Percentiles rank a stretch among this genome's conserved stretches.
Evolutionary conservation across 768 basidiomycete genomes (phyloP).

Genomic region (Tephrocybe rancida): DNA sequence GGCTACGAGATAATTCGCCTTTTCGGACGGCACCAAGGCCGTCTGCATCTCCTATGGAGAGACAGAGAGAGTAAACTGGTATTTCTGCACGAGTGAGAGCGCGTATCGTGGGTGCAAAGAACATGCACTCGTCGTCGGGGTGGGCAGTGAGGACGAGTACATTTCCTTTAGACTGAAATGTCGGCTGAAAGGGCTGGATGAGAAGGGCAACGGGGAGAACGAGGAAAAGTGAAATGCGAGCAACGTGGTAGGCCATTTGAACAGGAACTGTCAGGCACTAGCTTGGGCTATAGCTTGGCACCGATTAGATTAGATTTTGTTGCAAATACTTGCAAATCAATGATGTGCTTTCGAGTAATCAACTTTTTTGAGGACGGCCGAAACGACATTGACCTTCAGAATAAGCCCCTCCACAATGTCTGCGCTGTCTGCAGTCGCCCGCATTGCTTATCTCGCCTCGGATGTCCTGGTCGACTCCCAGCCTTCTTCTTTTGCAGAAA

Average conservation of each 20-base stretch:
- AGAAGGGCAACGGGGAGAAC: constrained; percentile 33
- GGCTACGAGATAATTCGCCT: constrained; percentile 62
- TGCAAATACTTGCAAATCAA: constrained; percentile 39
- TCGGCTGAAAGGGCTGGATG: constrained; percentile 29
- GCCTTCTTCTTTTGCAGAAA: constrained; percentile 47
- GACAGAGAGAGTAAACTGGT: constrained; percentile 56
- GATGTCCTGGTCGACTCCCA: constrained; percentile 65
- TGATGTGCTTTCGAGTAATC: constrained; percentile 42
- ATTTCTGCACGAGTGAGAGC: constrained; percentile 37
- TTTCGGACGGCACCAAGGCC: constrained; percentile 66
- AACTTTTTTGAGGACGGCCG: background rate
- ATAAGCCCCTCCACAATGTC: constrained; percentile 21
- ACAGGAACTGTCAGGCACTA: background rate
- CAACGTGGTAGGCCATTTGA: constrained; percentile 6
- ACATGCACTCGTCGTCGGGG: constrained; percentile 94
- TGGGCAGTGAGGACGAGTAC: constrained; percentile 86
- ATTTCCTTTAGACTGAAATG: constrained; percentile 13
- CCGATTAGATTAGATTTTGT: constrained; percentile 11
- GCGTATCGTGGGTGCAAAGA: constrained; percentile 86
- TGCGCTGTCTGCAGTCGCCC: constrained; percentile 50
- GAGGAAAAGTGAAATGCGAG: constrained; percentile 29
- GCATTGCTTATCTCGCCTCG: constrained; percentile 72
- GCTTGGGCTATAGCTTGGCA: background rate
- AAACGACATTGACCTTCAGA: constrained; percentile 12
- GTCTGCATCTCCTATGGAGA: constrained; percentile 81